phyloP scores from a whole-genome alignment of 2,329 filamentous ascomycete species.

The Colletotrichum gigasporum region DNA sequence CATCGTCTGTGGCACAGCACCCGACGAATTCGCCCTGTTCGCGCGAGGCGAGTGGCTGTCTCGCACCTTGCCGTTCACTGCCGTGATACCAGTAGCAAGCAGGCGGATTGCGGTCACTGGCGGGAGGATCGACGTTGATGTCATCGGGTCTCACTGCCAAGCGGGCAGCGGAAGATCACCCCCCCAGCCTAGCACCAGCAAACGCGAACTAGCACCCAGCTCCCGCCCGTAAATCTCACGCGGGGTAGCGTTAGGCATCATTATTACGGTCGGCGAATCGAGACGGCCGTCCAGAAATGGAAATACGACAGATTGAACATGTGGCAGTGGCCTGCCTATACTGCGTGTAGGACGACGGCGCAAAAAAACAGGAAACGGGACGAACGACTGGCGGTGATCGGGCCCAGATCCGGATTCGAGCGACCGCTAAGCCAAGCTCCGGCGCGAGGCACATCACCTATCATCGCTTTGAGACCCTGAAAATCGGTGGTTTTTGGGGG shows the following conservation, averaged over 20 bases:
- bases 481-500: not conserved
- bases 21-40: not conserved
- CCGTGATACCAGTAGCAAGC: not conserved
- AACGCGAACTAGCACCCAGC: not conserved
- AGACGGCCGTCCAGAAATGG: not conserved
- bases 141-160: constrained; percentile 27
- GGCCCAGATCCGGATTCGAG: not conserved
- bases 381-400: not conserved
- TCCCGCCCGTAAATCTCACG: not conserved
- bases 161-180: not conserved
- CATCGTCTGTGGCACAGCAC: constrained; percentile 24
- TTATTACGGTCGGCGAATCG: not conserved
- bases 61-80: not conserved
- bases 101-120: not conserved
- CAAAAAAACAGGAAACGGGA: constrained; percentile 11
- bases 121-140: constrained; percentile 23
- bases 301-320: not conserved
- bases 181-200: not conserved
- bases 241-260: not conserved
- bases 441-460: not conserved
- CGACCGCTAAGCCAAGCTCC: not conserved
- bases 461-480: not conserved
- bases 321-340: too few relatives aligned
- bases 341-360: too few relatives aligned
- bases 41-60: constrained; percentile 14